phyloP scores from a whole-genome alignment of 495 filamentous ascomycete species.

The Aspergillus homomorphus region DNA sequence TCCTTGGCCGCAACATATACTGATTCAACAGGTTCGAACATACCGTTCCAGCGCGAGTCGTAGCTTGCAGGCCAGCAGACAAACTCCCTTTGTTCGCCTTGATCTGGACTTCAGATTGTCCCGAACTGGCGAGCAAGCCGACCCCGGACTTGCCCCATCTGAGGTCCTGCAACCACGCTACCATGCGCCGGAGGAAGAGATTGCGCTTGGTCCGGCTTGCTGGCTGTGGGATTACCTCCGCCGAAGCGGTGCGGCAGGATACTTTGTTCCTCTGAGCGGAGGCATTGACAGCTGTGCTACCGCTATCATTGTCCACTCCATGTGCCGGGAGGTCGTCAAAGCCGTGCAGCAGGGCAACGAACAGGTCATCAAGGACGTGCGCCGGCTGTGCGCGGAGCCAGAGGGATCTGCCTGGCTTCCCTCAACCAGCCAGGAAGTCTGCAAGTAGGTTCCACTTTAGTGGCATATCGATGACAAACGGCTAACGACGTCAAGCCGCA shows the following conservation, averaged over 20 bases:
- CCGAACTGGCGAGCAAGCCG: conserved; percentile 33
- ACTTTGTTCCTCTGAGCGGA: conserved; percentile 59
- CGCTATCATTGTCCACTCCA: conserved; percentile 68
- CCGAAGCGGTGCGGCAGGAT: conserved; percentile 59
- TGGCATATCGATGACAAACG: conserved; percentile 1
- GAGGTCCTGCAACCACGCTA: conserved; percentile 45
- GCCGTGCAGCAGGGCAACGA: conserved; percentile 60
- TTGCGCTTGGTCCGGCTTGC: conserved; percentile 65
- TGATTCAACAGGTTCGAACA: conserved; percentile 30
- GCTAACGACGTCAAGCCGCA: conserved; percentile 26
- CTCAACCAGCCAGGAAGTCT: conserved; percentile 58
- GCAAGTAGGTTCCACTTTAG: conserved; percentile 34
- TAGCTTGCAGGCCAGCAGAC: conserved; percentile 40
- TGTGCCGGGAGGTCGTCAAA: conserved; percentile 71
- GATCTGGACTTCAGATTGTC: conserved; percentile 39
- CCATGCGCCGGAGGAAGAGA: conserved; percentile 71
- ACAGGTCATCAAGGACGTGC: conserved; percentile 70
- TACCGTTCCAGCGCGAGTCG: conserved; percentile 36
- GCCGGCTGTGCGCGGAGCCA: conserved; percentile 56
- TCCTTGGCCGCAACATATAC: neutral
- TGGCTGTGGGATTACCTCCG: conserved; percentile 88
- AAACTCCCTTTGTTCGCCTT: conserved; percentile 33
- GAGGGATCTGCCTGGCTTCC: conserved; percentile 50
- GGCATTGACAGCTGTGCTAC: conserved; percentile 67
- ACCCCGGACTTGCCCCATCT: conserved; percentile 39